Evolutionary conservation across 2,329 filamentous ascomycete genomes (phyloP).

Genomic region (Ophiocordyceps camponoti-leonardi): DNA sequence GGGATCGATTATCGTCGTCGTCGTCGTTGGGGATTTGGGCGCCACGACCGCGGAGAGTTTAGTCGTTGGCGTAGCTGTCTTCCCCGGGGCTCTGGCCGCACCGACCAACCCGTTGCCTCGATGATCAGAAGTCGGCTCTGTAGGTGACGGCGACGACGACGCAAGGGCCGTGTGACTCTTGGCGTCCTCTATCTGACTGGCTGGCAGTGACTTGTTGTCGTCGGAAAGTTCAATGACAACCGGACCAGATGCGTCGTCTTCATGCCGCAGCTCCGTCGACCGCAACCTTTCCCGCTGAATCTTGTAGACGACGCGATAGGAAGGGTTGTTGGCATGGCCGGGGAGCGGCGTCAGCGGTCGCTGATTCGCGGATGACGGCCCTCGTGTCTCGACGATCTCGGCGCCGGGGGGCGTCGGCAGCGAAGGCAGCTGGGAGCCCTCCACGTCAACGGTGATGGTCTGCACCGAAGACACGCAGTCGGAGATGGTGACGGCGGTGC

Average conservation of each 20-base stretch:
- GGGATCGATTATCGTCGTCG: neutral
- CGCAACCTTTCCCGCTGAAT: conserved; percentile 34
- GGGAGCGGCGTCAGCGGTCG: conserved; percentile 3
- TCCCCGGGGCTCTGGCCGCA: neutral
- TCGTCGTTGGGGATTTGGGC: neutral
- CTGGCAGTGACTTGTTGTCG: conserved; percentile 2
- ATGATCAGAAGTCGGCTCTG: no score
- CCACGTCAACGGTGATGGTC: conserved; percentile 47
- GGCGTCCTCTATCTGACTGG: neutral
- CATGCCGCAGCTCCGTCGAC: conserved; percentile 20
- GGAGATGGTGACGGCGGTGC: conserved; percentile 41
- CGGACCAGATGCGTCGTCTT: conserved; percentile 11
- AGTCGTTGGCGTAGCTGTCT: neutral
- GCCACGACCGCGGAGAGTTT: neutral
- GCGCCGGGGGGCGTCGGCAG: conserved; percentile 39
- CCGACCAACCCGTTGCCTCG: neutral
- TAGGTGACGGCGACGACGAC: no score
- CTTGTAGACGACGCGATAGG: conserved; percentile 41
- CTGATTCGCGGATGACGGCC: conserved; percentile 3
- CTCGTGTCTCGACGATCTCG: conserved; percentile 36
- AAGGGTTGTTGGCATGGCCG: conserved; percentile 11
- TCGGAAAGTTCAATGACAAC: conserved; percentile 11
- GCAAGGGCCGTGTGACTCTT: neutral
- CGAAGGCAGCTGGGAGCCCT: conserved; percentile 30
- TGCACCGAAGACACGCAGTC: conserved; percentile 43